Conservation (phyloP, 257 asterid genomes). For the Primulina eburnea region DNA sequence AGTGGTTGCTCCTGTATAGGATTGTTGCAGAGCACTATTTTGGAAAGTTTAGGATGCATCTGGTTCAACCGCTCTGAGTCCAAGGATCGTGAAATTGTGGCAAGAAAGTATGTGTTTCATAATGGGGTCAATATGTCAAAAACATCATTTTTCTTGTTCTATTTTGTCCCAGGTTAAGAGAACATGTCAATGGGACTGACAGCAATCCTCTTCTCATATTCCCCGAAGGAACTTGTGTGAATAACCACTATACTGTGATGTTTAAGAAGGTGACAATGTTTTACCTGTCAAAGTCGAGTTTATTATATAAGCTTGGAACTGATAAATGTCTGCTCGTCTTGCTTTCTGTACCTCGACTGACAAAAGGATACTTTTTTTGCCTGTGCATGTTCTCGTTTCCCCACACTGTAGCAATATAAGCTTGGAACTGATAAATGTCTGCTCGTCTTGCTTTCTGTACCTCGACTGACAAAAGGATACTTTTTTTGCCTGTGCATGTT, state of each 20-base stretch:
- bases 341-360: conserved; percentile 31
- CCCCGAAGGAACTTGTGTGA: conserved; percentile 99
- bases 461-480: not conserved
- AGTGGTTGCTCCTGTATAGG: conserved; percentile 42
- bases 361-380: not conserved
- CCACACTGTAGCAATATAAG: not conserved
- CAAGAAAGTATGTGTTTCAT: conserved; percentile 65
- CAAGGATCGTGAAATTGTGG: conserved; percentile 93
- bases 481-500: too few relatives aligned
- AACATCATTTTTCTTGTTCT: conserved; percentile 17
- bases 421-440: not conserved
- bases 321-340: not conserved
- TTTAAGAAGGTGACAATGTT: conserved; percentile 75
- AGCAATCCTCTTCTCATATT: conserved; percentile 97
- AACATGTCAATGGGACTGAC: conserved; percentile 85
- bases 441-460: conserved; percentile 33
- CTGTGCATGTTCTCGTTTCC: not conserved
- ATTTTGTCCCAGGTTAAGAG: conserved; percentile 66
- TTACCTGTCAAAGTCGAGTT: conserved; percentile 1
- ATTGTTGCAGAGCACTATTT: conserved; percentile 84
- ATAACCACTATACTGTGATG: conserved; percentile 95
- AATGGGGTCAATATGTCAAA: conserved; percentile 12
- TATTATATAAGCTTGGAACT: not conserved
- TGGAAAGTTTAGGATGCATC: conserved; percentile 96
- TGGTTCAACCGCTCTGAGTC: conserved; percentile 98